Percentiles rank a stretch among this genome's conserved stretches.
Conservation (phyloP, 495 filamentous ascomycete species). For the Aspergillus funiculosus region DNA sequence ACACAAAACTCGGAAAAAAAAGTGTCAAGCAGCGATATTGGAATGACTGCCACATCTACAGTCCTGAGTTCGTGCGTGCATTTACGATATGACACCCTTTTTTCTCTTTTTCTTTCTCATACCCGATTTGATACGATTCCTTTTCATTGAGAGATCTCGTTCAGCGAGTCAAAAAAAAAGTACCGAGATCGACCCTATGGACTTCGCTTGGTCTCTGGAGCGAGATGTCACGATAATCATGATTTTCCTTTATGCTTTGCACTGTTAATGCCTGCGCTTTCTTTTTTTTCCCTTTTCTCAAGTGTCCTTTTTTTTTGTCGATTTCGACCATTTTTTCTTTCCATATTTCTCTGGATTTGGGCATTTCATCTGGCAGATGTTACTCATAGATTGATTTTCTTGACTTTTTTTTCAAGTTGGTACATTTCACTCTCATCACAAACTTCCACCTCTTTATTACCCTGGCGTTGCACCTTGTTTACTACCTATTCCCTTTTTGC, state of each 20-base stretch:
- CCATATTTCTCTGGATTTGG: slow-evolving; percentile 23
- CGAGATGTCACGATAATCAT: slow-evolving; percentile 44
- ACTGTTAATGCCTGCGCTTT: slow-evolving; percentile 10
- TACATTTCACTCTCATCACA: slow-evolving; percentile 24
- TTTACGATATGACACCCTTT: slow-evolving; percentile 19
- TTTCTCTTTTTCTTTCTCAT: slow-evolving; percentile 4
- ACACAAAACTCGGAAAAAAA: slow-evolving; percentile 31
- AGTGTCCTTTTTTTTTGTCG: slow-evolving; percentile 7
- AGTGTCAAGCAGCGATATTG: slow-evolving; percentile 32
- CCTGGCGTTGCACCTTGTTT: slow-evolving; percentile 25
- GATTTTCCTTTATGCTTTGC: slow-evolving; percentile 26
- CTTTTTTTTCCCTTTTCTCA: no score
- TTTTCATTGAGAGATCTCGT: slow-evolving; percentile 11
- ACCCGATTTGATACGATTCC: slow-evolving; percentile 18
- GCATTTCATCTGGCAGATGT: slow-evolving; percentile 32
- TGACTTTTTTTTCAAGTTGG: slow-evolving; percentile 25
- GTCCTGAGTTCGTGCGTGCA: slow-evolving; percentile 13
- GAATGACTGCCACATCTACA: slow-evolving; percentile 25
- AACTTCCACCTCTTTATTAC: slow-evolving; percentile 17
- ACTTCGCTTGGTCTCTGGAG: slow-evolving; percentile 17
- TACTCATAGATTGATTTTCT: slow-evolving; percentile 31
- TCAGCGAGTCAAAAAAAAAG: slow-evolving; percentile 18
- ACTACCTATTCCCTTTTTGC: slow-evolving; percentile 16
- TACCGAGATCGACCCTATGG: slow-evolving; percentile 10
- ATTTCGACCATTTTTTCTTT: slow-evolving; percentile 17